Evolutionary conservation across 768 basidiomycete species (phyloP).

Genomic region (Tricholoma saponaceum): DNA sequence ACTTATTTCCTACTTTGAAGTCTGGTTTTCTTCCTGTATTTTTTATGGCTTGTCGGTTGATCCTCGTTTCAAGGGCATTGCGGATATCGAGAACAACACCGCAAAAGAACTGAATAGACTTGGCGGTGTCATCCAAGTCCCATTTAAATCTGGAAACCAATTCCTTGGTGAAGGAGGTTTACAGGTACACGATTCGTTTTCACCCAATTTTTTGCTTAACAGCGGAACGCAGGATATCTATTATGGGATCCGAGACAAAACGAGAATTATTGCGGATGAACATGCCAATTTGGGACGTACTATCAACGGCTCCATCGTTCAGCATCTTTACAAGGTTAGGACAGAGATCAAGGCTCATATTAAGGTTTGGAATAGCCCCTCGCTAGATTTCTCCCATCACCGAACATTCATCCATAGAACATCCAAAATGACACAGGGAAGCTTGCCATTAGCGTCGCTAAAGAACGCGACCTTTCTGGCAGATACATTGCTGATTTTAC

Average conservation of each 20-base stretch:
- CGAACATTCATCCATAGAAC: slow-evolving; percentile 42
- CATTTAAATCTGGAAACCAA: slow-evolving; percentile 92
- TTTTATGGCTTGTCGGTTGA: neutral
- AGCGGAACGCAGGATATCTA: slow-evolving; percentile 67
- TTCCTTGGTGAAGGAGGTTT: slow-evolving; percentile 95
- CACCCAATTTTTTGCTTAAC: neutral
- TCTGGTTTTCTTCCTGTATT: neutral
- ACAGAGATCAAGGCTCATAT: slow-evolving; percentile 97
- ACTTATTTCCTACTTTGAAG: slow-evolving; percentile 84
- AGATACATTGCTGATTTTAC: slow-evolving; percentile 84
- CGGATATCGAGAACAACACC: slow-evolving; percentile 92
- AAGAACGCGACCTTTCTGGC: slow-evolving; percentile 86
- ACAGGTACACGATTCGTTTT: slow-evolving; percentile 43
- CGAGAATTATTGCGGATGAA: slow-evolving; percentile 88
- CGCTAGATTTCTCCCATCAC: neutral
- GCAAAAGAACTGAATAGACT: slow-evolving; percentile 92
- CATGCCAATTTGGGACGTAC: slow-evolving; percentile 95
- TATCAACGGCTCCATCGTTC: slow-evolving; percentile 94
- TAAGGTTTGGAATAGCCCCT: slow-evolving; percentile 51
- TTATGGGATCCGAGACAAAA: slow-evolving; percentile 92
- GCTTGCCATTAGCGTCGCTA: slow-evolving; percentile 85
- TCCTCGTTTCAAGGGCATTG: slow-evolving; percentile 32
- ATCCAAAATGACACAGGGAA: slow-evolving; percentile 95
- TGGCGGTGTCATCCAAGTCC: slow-evolving; percentile 94
- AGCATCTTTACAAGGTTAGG: slow-evolving; percentile 91